Percentiles rank a stretch among this genome's conserved stretches.
phyloP scores from a whole-genome alignment of 768 basidiomycete genomes.

The Xerocomellus amylosporus region DNA sequence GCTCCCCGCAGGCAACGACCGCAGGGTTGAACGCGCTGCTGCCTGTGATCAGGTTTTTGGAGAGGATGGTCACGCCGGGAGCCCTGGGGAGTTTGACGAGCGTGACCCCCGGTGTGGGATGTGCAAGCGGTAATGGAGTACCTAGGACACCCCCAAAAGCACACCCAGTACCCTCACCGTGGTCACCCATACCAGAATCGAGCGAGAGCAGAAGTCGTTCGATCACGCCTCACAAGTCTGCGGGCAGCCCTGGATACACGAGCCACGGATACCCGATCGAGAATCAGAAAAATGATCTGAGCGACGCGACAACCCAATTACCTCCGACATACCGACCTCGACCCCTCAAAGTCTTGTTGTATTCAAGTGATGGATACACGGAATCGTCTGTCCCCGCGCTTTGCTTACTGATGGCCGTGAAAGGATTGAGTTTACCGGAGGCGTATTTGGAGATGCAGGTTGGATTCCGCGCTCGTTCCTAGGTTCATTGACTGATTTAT shows the following conservation, averaged over 20 bases:
- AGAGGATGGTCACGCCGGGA: slow-evolving; percentile 57
- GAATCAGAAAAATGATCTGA: slow-evolving; percentile 14
- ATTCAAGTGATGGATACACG: slow-evolving; percentile 88
- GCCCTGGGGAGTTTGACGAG: slow-evolving; percentile 18
- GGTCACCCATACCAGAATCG: slow-evolving; percentile 18
- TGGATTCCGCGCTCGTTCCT: background rate
- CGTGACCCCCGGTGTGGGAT: background rate
- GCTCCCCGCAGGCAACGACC: slow-evolving; percentile 54
- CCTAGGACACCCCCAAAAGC: slow-evolving; percentile 9
- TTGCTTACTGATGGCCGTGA: slow-evolving; percentile 79
- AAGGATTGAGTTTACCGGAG: slow-evolving; percentile 68
- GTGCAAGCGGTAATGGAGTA: slow-evolving; percentile 1
- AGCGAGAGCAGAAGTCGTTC: slow-evolving; percentile 20
- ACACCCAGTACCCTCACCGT: slow-evolving; percentile 13
- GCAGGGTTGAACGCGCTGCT: slow-evolving; percentile 56
- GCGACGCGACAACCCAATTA: slow-evolving; percentile 1
- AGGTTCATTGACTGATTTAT: background rate
- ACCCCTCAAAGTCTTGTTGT: slow-evolving; percentile 73
- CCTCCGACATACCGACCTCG: slow-evolving; percentile 42
- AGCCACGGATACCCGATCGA: slow-evolving; percentile 19
- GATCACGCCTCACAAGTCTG: slow-evolving; percentile 10
- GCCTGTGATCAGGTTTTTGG: slow-evolving; percentile 65
- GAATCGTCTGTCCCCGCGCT: slow-evolving; percentile 89
- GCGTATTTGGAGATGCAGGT: slow-evolving; percentile 89
- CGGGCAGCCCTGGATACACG: background rate